These are phyloP conservation scores for Macaranga tanarius DNA, from an alignment of 441 rosid genomes.

Conservation along the genomic window DNA sequence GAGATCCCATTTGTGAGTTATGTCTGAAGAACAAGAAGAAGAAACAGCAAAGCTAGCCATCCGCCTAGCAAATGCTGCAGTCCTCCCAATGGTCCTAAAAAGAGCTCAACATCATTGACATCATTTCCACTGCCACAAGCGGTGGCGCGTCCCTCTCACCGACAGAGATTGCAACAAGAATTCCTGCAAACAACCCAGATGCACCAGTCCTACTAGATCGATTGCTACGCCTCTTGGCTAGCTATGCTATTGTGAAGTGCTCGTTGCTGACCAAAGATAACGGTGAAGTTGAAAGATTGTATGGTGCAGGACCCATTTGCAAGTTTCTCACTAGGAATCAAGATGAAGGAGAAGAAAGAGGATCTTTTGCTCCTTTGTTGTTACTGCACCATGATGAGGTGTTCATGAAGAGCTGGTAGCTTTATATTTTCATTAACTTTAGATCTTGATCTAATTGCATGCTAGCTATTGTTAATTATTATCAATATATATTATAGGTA, in stretches of 20 bases:
- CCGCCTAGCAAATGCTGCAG: conserved; percentile 49
- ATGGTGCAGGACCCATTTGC: conserved; percentile 48
- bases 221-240: conserved; percentile 52
- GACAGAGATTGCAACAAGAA: conserved; percentile 39
- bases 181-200: conserved; percentile 52
- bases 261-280: conserved; percentile 30
- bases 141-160: conserved; percentile 42
- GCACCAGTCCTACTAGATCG: conserved; percentile 60
- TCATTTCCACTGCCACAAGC: conserved; percentile 44
- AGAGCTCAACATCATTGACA: conserved; percentile 62
- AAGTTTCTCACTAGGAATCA: conserved; percentile 50
- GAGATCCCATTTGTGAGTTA: background rate
- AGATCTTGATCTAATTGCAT: no score
- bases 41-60: conserved; percentile 53
- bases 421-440: no score
- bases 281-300: conserved; percentile 48
- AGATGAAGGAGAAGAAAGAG: conserved; percentile 54
- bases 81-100: conserved; percentile 64
- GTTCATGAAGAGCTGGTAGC: conserved; percentile 68
- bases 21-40: conserved; percentile 35
- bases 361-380: conserved; percentile 43
- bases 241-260: conserved; percentile 51
- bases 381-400: conserved; percentile 62
- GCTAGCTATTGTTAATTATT: no score
- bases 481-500: conserved; percentile 35